phyloP scores from a whole-genome alignment of 2,329 filamentous ascomycete genomes.

The Pseudomassariella vexata region DNA sequence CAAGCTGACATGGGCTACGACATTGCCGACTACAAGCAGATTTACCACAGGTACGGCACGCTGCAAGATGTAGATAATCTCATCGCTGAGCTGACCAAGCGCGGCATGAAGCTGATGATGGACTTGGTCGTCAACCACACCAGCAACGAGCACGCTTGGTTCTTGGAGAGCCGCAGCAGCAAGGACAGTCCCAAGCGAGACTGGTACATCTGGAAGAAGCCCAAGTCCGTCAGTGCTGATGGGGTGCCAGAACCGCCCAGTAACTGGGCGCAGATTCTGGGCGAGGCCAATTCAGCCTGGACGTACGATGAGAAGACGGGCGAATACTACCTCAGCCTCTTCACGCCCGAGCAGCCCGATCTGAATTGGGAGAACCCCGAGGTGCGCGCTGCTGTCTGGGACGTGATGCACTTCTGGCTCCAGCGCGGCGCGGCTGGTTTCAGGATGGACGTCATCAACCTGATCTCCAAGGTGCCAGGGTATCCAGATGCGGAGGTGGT shows the following conservation, averaged over 20 bases:
- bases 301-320: conserved; percentile 65
- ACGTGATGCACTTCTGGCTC: conserved; percentile 75
- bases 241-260: conserved; percentile 65
- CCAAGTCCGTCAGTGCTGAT: conserved; percentile 44
- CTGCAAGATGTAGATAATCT: conserved; percentile 59
- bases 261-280: conserved; percentile 65
- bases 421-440: conserved; percentile 67
- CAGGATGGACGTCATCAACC: conserved; percentile 70
- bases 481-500: conserved; percentile 54
- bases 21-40: conserved; percentile 60
- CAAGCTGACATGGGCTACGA: conserved; percentile 68
- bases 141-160: conserved; percentile 66
- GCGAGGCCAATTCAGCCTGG: conserved; percentile 56
- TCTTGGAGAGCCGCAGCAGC: conserved; percentile 58
- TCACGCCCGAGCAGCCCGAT: conserved; percentile 66
- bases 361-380: conserved; percentile 72
- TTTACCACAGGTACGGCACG: conserved; percentile 61
- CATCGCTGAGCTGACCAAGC: conserved; percentile 52
- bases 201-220: conserved; percentile 59
- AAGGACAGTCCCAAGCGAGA: conserved; percentile 58
- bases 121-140: conserved; percentile 78
- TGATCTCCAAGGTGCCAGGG: conserved; percentile 58
- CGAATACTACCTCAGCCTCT: conserved; percentile 75
- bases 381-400: conserved; percentile 64
- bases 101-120: conserved; percentile 65